Evolutionary conservation across 352 stramenopile species (phyloP), one percentile per base, ranked within the genome.

Genomic region (Phytophthora fragariae): DNA sequence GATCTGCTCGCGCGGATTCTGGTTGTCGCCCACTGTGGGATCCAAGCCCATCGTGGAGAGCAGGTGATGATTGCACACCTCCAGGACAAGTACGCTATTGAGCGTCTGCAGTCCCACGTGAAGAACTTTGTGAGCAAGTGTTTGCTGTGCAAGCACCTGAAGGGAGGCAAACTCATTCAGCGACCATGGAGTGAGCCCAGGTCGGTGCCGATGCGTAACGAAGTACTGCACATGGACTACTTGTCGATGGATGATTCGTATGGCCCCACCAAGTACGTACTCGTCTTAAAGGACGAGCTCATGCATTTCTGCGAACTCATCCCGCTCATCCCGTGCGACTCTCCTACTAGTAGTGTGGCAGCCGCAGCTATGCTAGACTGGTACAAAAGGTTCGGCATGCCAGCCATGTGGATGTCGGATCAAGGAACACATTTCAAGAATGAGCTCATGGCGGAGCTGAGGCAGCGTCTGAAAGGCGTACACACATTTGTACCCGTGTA

Each of bases 301-400:
- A n/a, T n/a, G n/a, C n/a, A n/a, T n/a, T n/a, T n/a, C n/a, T n/a
- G n/a, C n/a, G n/a, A n/a, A n/a, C n/a, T n/a, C n/a, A n/a, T n/a
- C n/a, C n/a, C n/a, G n/a, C n/a, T n/a, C n/a, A n/a, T n/a, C n/a
- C 35, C 68, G 1, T 75, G 56, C 21, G 61, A 75, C 17, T 57
- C 68, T 27, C 55, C 66, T 29, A 69, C 44, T 12, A 55, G 39
- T 56, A 11, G 14, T 2, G 52, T 68, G 0, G 64, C 46, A 29
- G 54, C 56, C 14, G 37, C 24, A 3, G 65, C 54, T 39, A 58
- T 68, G 15, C 29, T 73, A 3, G 57, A 70, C 37, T 73, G 65
- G 70, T 50, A 64, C 64, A 77, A 73, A 14, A 57, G 65, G 11
- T 70, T 69, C 24, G 65, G 65, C 7, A 27, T 65, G n/a, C 60